These are phyloP conservation scores for Monosporozyma aquatica DNA, from an alignment of 805 yeast genomes.

Conservation along the genomic window DNA sequence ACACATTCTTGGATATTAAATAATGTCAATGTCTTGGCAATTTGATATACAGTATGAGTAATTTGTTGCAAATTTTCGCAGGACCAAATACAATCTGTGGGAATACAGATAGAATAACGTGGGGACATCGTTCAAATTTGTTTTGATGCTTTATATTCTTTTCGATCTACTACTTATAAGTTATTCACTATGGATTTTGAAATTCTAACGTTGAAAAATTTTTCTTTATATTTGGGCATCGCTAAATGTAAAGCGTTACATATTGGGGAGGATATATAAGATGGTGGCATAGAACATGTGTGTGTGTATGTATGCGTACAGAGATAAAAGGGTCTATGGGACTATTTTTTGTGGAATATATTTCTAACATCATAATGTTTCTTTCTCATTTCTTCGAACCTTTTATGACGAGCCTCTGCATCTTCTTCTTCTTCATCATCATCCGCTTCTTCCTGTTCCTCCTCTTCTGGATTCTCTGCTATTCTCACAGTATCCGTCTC, in stretches of 20 bases:
- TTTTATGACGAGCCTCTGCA: constrained; percentile 53
- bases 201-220: constrained; percentile 5
- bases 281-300: too few relatives aligned
- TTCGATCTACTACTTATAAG: too few relatives aligned
- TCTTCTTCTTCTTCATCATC: constrained; percentile 33
- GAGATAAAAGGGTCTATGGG: neutral
- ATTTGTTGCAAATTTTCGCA: constrained; percentile 64
- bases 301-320: too few relatives aligned
- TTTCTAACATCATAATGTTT: constrained; percentile 61
- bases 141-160: too few relatives aligned
- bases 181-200: too few relatives aligned
- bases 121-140: constrained; percentile 2
- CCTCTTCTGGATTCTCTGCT: constrained; percentile 15
- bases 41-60: constrained; percentile 64
- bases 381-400: constrained; percentile 73
- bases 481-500: constrained; percentile 30
- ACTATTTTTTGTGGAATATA: constrained; percentile 23
- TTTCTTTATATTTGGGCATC: constrained; percentile 23
- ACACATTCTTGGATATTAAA: constrained; percentile 70
- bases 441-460: constrained; percentile 28
- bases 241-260: constrained; percentile 11
- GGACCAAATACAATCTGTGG: constrained; percentile 54
- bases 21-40: constrained; percentile 64
- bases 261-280: too few relatives aligned
- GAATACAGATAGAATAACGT: constrained; percentile 55